Percentiles rank a stretch among this genome's conserved stretches.
phyloP scores from a whole-genome alignment of 2,329 filamentous ascomycete genomes.

The Colletotrichum tropicicola region DNA sequence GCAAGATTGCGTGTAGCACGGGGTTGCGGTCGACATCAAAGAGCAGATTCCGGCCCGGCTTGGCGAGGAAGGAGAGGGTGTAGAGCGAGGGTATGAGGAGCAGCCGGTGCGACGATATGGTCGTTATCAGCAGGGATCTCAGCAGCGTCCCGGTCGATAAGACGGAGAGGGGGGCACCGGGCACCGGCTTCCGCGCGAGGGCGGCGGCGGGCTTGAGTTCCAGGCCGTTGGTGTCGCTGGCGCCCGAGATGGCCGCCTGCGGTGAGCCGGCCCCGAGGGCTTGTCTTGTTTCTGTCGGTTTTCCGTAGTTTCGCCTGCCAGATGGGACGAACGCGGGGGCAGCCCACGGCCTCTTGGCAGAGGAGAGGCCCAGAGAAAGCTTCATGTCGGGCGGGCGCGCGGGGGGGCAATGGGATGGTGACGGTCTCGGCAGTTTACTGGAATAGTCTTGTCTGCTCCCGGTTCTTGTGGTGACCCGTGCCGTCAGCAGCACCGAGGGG shows the following conservation, averaged over 20 bases:
- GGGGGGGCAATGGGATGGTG: not conserved
- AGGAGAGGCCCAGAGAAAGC: not conserved
- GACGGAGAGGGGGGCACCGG: conserved; percentile 34
- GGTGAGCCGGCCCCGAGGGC: conserved; percentile 12
- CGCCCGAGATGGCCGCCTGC: conserved; percentile 4
- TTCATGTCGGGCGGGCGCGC: conserved; percentile 3
- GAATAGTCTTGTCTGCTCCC: not conserved
- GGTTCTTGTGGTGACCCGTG: not conserved
- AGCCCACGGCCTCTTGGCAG: conserved; percentile 19
- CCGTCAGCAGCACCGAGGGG: too few species aligned
- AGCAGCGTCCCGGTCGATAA: conserved; percentile 46
- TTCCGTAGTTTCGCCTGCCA: conserved; percentile 19
- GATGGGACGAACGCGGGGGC: not conserved
- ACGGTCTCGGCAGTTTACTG: not conserved
- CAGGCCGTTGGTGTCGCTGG: not conserved
- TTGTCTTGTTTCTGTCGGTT: conserved; percentile 21
- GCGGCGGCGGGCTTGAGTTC: not conserved
- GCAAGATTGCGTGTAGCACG: conserved; percentile 54
- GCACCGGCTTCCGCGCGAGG: not conserved
- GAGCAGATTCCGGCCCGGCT: conserved; percentile 40
- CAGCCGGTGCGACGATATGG: conserved; percentile 54
- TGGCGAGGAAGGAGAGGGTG: conserved; percentile 47
- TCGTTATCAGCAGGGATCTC: conserved; percentile 52
- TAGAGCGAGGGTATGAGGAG: conserved; percentile 47
- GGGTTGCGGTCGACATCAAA: conserved; percentile 60